Base-by-base conservation (phyloP, 2,329 filamentous ascomycete species). In the Podosphaera fusca region DNA sequence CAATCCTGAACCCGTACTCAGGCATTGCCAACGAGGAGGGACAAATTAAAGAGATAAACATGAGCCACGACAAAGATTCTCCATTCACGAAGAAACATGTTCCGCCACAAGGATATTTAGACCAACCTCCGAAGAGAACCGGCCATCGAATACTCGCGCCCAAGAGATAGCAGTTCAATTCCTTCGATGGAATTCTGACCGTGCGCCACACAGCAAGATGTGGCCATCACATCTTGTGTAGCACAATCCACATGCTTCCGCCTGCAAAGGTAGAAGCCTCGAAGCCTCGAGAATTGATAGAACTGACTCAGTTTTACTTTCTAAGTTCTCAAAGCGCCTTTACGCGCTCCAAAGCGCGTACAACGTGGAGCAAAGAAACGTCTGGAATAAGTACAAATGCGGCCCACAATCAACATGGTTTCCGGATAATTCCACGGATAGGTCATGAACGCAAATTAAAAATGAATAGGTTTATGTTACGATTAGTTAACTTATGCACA, bases 331-430 rank as follows among this genome's bases (percentile, higher is more conserved):
- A 0, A 42, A 3, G 10, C 38, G 38, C 4, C n/a, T 42, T 42
- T 2, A 12, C 38, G 10, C 4, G 38, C 38, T 42, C n/a, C 38
- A 42, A 42, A 2, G 5, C n/a, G 9, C 4, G 10, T 10, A 38
- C 35, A 38, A 38, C 35, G 53, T 55, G 3, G n/a, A 12, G 9
- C 31, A 29, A n/a, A 29, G 38, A 31, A 55, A 42, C n/a, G 14
- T 55, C 14, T 55, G 31, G 38, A 46, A 55, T 33, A 46, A 46
- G 54, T 36, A 55, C 12, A 38, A 55, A 55, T 38, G 46, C n/a
- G 42, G 36, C 10, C 21, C 21, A 21, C 21, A 21, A 21, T 21
- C 21, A 21, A 21, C 21, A 21, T 21, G 21, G 21, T 21, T 21
- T 21, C 21, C 21, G 21, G 21, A 21, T 21, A 21, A 21, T 21